Conservation (phyloP, 768 basidiomycete genomes). For the Strobilomyces confusus region DNA sequence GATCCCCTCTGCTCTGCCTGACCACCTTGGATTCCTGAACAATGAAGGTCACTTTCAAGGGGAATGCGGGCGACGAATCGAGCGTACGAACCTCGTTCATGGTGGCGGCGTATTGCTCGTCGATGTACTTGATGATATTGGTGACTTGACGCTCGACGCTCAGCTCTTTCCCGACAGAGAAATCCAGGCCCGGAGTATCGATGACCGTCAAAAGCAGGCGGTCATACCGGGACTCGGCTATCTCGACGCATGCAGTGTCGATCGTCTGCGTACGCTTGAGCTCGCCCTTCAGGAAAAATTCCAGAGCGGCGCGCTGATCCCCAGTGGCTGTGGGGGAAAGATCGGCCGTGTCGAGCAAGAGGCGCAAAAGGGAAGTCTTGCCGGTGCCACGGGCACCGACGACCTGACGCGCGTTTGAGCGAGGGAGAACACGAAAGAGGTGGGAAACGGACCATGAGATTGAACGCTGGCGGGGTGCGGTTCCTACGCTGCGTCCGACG, state of each 20-base stretch:
- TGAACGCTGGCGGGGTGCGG: conserved; percentile 73
- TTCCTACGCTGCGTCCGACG: conserved; percentile 62
- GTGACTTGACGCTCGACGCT: conserved; percentile 78
- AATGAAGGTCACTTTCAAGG: neutral
- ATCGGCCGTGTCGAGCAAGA: conserved; percentile 82
- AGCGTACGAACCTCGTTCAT: conserved; percentile 65
- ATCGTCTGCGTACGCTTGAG: conserved; percentile 61
- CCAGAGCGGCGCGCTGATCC: conserved; percentile 65
- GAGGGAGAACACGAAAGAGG: neutral
- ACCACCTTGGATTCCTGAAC: conserved; percentile 83
- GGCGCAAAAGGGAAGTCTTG: conserved; percentile 77
- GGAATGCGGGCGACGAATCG: neutral
- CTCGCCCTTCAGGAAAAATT: conserved; percentile 59
- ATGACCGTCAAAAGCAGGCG: conserved; percentile 75
- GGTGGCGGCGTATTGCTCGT: conserved; percentile 78
- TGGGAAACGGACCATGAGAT: conserved; percentile 65
- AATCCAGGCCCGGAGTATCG: conserved; percentile 84
- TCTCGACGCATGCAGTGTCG: conserved; percentile 70
- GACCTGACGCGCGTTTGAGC: conserved; percentile 44
- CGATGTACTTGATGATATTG: conserved; percentile 69
- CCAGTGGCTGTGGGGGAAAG: conserved; percentile 72
- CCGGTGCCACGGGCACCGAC: conserved; percentile 78
- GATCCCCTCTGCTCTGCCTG: conserved; percentile 82
- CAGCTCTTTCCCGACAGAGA: conserved; percentile 66
- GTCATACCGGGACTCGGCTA: conserved; percentile 80